Percentiles rank a stretch among this genome's conserved stretches.
Evolutionary conservation across 1,139 yeast species (phyloP).

Genomic region (Taiozyma onychis): DNA sequence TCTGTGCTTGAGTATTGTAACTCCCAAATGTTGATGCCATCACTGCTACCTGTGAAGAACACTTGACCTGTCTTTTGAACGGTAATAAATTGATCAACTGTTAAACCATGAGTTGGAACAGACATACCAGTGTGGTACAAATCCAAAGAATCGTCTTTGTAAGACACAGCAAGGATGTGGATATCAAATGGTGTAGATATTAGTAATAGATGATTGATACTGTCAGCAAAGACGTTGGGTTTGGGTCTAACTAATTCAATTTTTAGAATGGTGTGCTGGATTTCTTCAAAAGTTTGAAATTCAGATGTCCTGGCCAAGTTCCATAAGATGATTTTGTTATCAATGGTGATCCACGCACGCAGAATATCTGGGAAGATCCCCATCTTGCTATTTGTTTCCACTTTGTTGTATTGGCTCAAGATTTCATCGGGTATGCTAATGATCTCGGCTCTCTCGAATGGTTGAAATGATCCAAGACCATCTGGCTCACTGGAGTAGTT

Average conservation of each 20-base stretch:
- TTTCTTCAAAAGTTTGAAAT: constrained; percentile 76
- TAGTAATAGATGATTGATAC: constrained; percentile 66
- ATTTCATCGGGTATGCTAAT: constrained; percentile 79
- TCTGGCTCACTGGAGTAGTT: constrained; percentile 32
- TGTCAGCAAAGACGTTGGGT: constrained; percentile 70
- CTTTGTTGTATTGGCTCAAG: constrained; percentile 61
- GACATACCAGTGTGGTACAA: constrained; percentile 80
- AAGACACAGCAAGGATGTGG: constrained; percentile 70
- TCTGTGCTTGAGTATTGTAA: constrained; percentile 80
- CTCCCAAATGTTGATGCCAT: constrained; percentile 83
- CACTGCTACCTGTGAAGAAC: constrained; percentile 73
- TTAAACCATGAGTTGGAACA: constrained; percentile 74
- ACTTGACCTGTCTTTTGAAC: constrained; percentile 70
- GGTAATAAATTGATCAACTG: constrained; percentile 56
- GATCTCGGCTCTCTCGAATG: constrained; percentile 68
- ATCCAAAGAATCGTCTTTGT: constrained; percentile 51
- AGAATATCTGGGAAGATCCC: constrained; percentile 81
- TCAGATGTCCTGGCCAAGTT: constrained; percentile 57
- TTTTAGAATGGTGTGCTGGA: constrained; percentile 69
- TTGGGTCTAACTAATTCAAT: constrained; percentile 78
- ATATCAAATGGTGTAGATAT: constrained; percentile 80
- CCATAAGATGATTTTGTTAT: constrained; percentile 82
- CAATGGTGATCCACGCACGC: constrained; percentile 85
- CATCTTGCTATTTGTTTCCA: constrained; percentile 67
- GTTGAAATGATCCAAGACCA: constrained; percentile 49